Base-by-base conservation (phyloP, 2,329 filamentous ascomycete species). In the Pseudopyricularia cyperi region DNA sequence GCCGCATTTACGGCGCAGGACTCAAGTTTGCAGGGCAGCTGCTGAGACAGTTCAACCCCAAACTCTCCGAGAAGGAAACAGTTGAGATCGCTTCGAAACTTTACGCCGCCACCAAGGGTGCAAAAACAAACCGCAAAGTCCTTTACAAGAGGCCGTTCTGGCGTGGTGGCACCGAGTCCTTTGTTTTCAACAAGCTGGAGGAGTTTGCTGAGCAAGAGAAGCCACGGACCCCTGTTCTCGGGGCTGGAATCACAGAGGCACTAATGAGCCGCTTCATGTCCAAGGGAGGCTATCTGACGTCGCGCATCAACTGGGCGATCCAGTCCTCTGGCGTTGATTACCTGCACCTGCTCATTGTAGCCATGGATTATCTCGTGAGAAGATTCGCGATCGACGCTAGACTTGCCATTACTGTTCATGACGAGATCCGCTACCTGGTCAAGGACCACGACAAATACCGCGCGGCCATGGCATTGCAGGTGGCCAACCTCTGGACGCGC, bases 271-370 rank as follows among this genome's bases (percentile, higher is more conserved):
- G 87, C 15, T 95, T 85, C 62, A 83, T 98, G 60, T 87, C 79
- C 66, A 93, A 88, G 62, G 89, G 90, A 34, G 88, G 85, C 22
- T 98, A 95, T 69, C 84, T 98, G 71, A 96, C 93, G 1, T 94
- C 87, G 17, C 84, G 94, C 33, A 97, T 98, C 69, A 98, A 98
- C 64, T 98, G 93, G 93, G 93, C 93, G 3, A 97, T 98, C 59
- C 93, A 98, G 62, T 96, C 90, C 1, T 95, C 88, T 0, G 93
- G 94, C 5, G 91, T 97, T 4, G 94, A 98, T 66, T 98, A 98
- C 65, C 78, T 98, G 2, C 93, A 98, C 62, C 80, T 98, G 4
- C 77, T 98, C 17, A 89, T 98, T 56, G 80, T 97, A 3, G 77
- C 82, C 14, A 98, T 98, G 94, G 90, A 97, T 64, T 95, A 95